Base-by-base conservation (phyloP, 352 stramenopile genomes). In the Phytophthora pluvialis region DNA sequence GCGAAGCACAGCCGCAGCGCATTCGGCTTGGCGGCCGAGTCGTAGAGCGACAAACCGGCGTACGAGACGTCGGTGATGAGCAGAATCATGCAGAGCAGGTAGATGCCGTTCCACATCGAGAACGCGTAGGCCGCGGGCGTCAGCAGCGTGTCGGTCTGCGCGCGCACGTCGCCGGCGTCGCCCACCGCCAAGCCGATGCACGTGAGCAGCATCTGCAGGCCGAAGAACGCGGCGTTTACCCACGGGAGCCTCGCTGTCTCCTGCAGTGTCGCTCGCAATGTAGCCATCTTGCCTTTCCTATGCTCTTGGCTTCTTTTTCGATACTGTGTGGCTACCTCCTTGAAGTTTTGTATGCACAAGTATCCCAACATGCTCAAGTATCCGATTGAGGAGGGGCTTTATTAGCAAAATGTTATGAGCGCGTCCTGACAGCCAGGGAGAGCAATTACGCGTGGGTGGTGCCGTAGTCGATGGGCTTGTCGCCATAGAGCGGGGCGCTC, bases 21-120 rank as follows among this genome's bases (percentile, higher is more conserved):
- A 43, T 77, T 67, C 11, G 79, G 73, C 43, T 83, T 80, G 8
- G 71, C 67, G 3, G 78, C 73, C 52, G 64, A 64, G 47, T 72
- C 61, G 73, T 79, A 88, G 58, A 93, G 64, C 52, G 72, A 78
- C 5, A 86, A 58, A 26, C 60, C 64, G 13, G 78, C 72, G 48
- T 77, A 82, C 26, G 81, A 73, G 28, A 83, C 72, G 66, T 93
- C 81, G 26, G 69, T 79, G 62, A 70, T 67, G 7, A 88, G 64
- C 56, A 88, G 75, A 45, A 86, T 73, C 38, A 79, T 80, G 55
- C 72, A 77, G 49, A 87, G 65, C 63, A 88, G 54, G 62, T 91
- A 88, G 71, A 93, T 89, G 55, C 70, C 36, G 56, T 76, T 78
- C 80, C 82, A 91, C 60, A 93, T 86, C 21, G 72, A 78, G 67